These are phyloP conservation scores for Trichoderma atroviride DNA, from an alignment of 2,329 filamentous ascomycete species.

Conservation along the genomic window DNA sequence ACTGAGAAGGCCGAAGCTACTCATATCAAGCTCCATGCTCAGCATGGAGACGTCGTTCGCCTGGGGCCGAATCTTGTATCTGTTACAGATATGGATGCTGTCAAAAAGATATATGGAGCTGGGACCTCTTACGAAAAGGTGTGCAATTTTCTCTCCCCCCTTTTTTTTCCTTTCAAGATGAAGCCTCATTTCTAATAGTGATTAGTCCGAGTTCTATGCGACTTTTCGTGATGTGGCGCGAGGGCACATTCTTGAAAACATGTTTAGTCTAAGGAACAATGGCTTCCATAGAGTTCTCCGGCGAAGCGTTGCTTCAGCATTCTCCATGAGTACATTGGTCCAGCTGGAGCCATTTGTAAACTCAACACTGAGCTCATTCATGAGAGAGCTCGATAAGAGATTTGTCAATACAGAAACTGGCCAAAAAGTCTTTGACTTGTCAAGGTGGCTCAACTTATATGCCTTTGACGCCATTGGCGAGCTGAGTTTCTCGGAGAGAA, in stretches of 20 bases:
- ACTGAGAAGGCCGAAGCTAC: not conserved
- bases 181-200: not conserved
- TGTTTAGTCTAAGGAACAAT: conserved; percentile 78
- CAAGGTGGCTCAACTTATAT: conserved; percentile 63
- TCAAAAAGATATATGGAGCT: conserved; percentile 77
- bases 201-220: conserved; percentile 71
- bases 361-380: not conserved
- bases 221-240: conserved; percentile 74
- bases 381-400: not conserved
- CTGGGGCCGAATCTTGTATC: conserved; percentile 74
- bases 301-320: conserved; percentile 74
- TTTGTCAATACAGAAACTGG: conserved; percentile 47
- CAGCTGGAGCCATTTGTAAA: not conserved
- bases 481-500: conserved; percentile 61
- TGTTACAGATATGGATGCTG: conserved; percentile 71
- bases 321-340: conserved; percentile 70
- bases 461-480: conserved; percentile 67
- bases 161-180: not conserved
- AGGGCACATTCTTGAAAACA: conserved; percentile 67
- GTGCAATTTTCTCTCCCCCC: not conserved
- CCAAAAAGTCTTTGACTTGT: conserved; percentile 47
- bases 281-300: conserved; percentile 72
- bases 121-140: conserved; percentile 62
- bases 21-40: conserved; percentile 56
- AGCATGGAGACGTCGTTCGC: conserved; percentile 74